These are phyloP conservation scores for Passiflora organensis DNA, from an alignment of 345 rosid species.

Conservation along the genomic window DNA sequence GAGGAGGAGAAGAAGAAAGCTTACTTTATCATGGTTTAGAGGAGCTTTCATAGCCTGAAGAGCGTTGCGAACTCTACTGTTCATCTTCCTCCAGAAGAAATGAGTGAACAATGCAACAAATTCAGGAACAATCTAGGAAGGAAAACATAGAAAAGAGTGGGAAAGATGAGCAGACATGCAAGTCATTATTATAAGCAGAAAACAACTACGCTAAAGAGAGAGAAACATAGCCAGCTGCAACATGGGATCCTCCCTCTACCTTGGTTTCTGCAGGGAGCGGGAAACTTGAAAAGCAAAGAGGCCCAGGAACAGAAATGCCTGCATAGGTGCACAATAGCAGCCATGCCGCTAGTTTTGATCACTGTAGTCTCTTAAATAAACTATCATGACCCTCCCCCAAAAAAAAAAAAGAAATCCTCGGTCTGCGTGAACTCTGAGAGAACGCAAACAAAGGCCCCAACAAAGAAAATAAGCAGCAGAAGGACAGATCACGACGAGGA, in stretches of 20 bases:
- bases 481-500: conserved; percentile 36
- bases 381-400: too few relatives aligned
- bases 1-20: conserved; percentile 17
- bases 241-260: background rate
- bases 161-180: too few relatives aligned
- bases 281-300: conserved; percentile 57
- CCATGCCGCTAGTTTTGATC: too few relatives aligned
- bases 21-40: conserved; percentile 46
- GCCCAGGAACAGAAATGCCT: conserved; percentile 37
- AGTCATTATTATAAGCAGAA: background rate
- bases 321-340: conserved; percentile 8
- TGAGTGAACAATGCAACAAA: conserved; percentile 17
- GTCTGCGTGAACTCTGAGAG: conserved; percentile 23
- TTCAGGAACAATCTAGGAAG: conserved; percentile 25
- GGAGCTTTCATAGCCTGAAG: conserved; percentile 69
- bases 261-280: conserved; percentile 44
- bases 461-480: conserved; percentile 14
- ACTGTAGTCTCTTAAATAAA: too few relatives aligned
- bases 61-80: conserved; percentile 62
- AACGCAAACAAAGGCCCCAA: conserved; percentile 29
- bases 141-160: conserved; percentile 11
- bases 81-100: conserved; percentile 44
- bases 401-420: conserved; percentile 12
- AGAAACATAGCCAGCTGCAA: conserved; percentile 1
- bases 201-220: conserved; percentile 3